Evolutionary conservation across 768 basidiomycete genomes (phyloP), one percentile per base, ranked within the genome.

Genomic region (Clathrus columnatus): DNA sequence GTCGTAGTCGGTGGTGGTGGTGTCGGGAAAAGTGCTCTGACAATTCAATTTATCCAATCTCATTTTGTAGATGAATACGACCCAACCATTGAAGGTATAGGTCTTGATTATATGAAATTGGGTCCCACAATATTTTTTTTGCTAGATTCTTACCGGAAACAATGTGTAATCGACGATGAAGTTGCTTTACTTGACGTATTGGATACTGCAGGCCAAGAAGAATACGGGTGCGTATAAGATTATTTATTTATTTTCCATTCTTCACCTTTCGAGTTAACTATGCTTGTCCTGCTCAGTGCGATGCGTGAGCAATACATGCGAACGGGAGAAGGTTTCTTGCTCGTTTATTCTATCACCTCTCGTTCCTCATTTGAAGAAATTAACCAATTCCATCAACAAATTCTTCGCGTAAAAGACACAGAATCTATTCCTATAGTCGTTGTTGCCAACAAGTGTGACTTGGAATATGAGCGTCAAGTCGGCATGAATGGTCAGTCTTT

Each of bases 291-390:
- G 18, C 57, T 50, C 66, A 94, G 91, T 56, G 95, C 95, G 21
- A 97, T 98, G 95, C 85, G 95, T 47, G 95, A 98, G 67, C 95
- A 97, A 66, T 98, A 98, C 74, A 98, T 97, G 93, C 84, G 93
- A 51, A 92, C 93, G 24, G 95, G 95, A 58, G 94, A 98, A 70
- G 95, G 94, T 10, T 98, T 98, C 77, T 80, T 98, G 43, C 83
- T 98, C 60, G 93, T 97, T 56, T 98, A 98, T 71, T 92, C 91
- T 50, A 97, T 96, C 72, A 96, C 95, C n/a, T 93, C 92, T 27
- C 85, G 94, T 61, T 87, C 91, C 69, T 95, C 94, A 46, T 98
- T 97, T 66, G 92, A 97, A 70, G 91, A 97, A 79, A 94, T 97
- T 65, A 87, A 82, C 69, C 88, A 84, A 5, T 96, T 98, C 81